Base-by-base conservation (phyloP, 2,329 filamentous ascomycete species). In the Aspergillus carbonarius region DNA sequence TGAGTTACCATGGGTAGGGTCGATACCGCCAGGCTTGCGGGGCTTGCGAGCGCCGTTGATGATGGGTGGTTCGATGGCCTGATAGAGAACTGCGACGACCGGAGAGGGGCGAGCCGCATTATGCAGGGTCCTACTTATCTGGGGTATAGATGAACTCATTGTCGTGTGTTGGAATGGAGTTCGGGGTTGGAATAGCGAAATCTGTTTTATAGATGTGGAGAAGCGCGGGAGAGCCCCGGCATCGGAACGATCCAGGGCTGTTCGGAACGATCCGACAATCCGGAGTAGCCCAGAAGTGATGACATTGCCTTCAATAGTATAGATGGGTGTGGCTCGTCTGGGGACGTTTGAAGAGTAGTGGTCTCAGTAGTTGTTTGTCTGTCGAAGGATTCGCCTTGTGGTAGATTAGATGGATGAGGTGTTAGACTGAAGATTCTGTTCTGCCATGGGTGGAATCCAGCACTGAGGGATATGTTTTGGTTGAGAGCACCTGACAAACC, bases 41-140 rank as follows among this genome's bases (percentile, higher is more conserved):
- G 80, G 80, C 59, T 83, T 84, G 15, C 69, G 70, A 3, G 79
- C 74, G 1, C 80, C 80, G 55, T 81, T 76, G 50, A 82, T 78
- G 4, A 79, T 34, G 0, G 81, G 80, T 4, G 79, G 77, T 2
- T 80, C 75, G 47, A 81, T 72, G 4, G 73, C 78, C 65, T 83
- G 80, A 55, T 79, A 79, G 1, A 83, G 65, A 0, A 82, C 72
- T 4, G 80, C 81, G 2, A 83, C 74, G 3, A 61, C 57, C 3
- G 63, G 60, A 5, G 51, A 17, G 27, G 17, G 8, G 32, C 47
- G 47, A 42, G 50, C 15, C 6, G 17, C n/a, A 10, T 2, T 40
- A 40, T 42, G 35, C 23, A 39, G 12, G 10, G 39, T 17, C 27
- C 50, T n/a, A 15, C 15, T 20, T 17, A 40, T 18, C 23, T 42